Base-by-base conservation (phyloP, 352 stramenopile species). In the Phytophthora boehmeriae region DNA sequence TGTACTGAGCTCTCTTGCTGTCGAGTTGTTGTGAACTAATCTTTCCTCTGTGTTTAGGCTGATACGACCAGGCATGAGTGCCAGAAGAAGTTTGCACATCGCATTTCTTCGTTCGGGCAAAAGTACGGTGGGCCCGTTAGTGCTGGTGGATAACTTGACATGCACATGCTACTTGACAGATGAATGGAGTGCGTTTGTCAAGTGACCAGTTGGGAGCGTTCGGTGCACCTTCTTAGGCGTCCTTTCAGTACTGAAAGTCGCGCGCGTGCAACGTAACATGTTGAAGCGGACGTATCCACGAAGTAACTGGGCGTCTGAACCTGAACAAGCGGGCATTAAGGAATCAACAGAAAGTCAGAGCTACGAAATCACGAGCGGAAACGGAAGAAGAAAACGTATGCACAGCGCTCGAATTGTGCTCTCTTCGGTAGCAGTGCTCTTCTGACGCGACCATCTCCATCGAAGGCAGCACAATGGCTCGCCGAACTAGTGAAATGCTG, bases 21-120 rank as follows among this genome's bases (percentile, higher is more conserved):
- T n/a, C n/a, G n/a, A n/a, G n/a, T n/a, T n/a, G n/a, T n/a, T n/a
- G n/a, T n/a, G n/a, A 32, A 17, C 39, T 59, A 20, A 55, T 34
- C 22, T 49, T 39, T 48, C 22, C 45, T 57, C 54, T 60, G 54
- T 48, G 59, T 49, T 49, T 41, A 84, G 74, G 42, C 30, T 83
- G 16, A 43, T 87, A 20, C 56, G 64, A 16, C 71, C 77, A 6
- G 74, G 78, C 19, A 82, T 83, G 63, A 88, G 71, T 20, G 71
- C 89, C 47, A 73, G 76, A 57, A 81, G 83, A 66, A 90, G 79
- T 52, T 57, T 90, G 42, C 81, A 83, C 48, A 47, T 88, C 49
- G 75, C 72, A 27, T 85, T 86, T 62, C 48, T 90, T 14, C 68
- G 69, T 2, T 57, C 61, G 39, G 77, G 83, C 34, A 73, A 69